Evolutionary conservation across 2,329 filamentous ascomycete genomes (phyloP).

Genomic region (Arachnopeziza araneosa): DNA sequence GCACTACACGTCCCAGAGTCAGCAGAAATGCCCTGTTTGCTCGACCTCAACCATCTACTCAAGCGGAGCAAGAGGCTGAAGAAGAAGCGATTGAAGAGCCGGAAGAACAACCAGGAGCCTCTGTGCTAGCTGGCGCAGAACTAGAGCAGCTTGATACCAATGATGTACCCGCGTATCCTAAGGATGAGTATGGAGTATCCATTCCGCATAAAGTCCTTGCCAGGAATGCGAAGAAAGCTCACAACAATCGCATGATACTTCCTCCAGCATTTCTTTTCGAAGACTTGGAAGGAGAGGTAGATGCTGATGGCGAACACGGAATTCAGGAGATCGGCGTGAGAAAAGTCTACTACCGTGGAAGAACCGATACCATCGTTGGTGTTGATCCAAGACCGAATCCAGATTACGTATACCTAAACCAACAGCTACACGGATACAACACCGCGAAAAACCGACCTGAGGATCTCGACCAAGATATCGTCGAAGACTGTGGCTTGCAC

Average conservation of each 20-base stretch:
- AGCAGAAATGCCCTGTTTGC: conserved; percentile 6
- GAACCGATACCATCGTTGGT: conserved; percentile 20
- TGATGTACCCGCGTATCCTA: conserved; percentile 5
- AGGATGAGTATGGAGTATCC: conserved; percentile 27
- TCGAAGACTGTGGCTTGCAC: conserved; percentile 20
- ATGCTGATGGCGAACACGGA: conserved; percentile 1
- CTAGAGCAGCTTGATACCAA: background rate
- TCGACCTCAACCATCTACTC: background rate
- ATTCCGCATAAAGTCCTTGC: conserved; percentile 18
- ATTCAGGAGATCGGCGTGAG: conserved; percentile 3
- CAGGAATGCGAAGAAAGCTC: conserved; percentile 2
- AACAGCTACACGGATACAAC: conserved; percentile 23
- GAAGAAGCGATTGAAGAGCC: conserved; percentile 5
- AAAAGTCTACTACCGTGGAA: background rate
- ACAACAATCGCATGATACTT: conserved; percentile 3
- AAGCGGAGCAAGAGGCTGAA: conserved; percentile 1
- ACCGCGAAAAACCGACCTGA: conserved; percentile 23
- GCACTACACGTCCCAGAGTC: background rate
- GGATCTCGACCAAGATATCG: conserved; percentile 25
- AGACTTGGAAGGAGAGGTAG: conserved; percentile 2
- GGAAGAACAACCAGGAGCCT: conserved; percentile 1
- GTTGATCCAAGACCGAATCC: conserved; percentile 23
- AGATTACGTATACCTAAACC: conserved; percentile 26
- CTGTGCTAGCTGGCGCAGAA: background rate
- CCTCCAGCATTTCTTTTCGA: conserved; percentile 1